Evolutionary conservation across 129 eudicot species (phyloP), one percentile per base, ranked within the genome.

Genomic region (Erigeron canadensis): DNA sequence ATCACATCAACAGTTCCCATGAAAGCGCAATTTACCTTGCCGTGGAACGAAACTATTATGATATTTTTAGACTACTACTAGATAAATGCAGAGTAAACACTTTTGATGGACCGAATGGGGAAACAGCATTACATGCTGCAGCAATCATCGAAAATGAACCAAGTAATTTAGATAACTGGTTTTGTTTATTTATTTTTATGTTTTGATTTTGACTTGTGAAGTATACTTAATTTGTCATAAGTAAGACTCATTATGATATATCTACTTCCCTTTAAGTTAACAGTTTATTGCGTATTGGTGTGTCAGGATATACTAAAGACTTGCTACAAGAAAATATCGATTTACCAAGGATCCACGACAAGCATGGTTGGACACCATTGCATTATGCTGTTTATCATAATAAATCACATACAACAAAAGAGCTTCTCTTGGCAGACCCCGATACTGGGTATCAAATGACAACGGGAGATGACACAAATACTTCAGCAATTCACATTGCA

Each of bases 11-110:
- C 28, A 22, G 11, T 10, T 22, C 0, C 0, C 10, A 46, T 22
- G 81, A 75, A 56, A 81, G 81, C 44, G 74, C 81, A 8, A 45
- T 81, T 13, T 76, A 75, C n/a, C 34, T 81, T 22, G 81, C 75
- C 5, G 81, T 65, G 0, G 69, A 56, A 40, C 3, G 75, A 73
- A 0, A 19, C 4, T 17, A 55, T 55, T 23, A 7, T 75, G 4
- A 23, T 54, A 17, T n/a, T 7, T 21, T n/a, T 19, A 18, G 4
- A 55, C 7, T 34, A 11, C 64, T 80, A 8, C 10, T 80, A 53
- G 58, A 43, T 0, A 8, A 43, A 22, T 68, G 73, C 23, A 9
- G 3, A 1, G 10, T 39, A 5, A 55, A 22, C 9, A 21, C 51
- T 55, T 80, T 69, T 21, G 44, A 50, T 10, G 84, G 84, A 8